Evolutionary conservation across 2,329 filamentous ascomycete genomes (phyloP), one percentile per base, ranked within the genome.

Genomic region (Exophiala mesophila): DNA sequence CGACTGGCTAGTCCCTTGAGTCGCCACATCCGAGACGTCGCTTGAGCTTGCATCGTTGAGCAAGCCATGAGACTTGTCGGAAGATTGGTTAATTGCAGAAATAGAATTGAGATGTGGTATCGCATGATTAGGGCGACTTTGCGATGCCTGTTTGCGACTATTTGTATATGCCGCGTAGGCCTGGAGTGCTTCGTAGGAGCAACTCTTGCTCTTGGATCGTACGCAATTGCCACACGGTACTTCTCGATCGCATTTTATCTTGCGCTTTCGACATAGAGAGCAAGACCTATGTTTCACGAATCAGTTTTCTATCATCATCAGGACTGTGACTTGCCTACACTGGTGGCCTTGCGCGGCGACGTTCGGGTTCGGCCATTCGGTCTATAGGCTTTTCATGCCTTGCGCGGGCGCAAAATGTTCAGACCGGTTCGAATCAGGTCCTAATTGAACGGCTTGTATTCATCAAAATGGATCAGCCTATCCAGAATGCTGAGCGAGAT

Each of bases 251-350:
- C 90, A 97, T 77, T 95, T 95, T 64, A 92, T 77, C 57, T 96
- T 96, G 70, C 89, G 81, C 57, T 88, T 85, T 60, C 89, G 77
- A 65, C 89, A 96, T 23, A 89, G 86, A 53, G 83, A 85, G 63
- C 89, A 96, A 58, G 88, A 95, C 34, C 96, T 72, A 32, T 89
- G 89, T 10, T 95, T 83, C n/a, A n/a, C n/a, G n/a, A n/a, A n/a
- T n/a, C n/a, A n/a, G n/a, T n/a, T n/a, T n/a, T n/a, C n/a, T n/a
- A n/a, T n/a, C n/a, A n/a, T n/a, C n/a, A n/a, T n/a, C n/a, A n/a
- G n/a, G n/a, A n/a, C n/a, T n/a, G n/a, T n/a, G 26, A 13, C 26
- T 15, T 41, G 60, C 63, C 44, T 66, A 70, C 70, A 72, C 63
- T 47, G 61, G 60, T 33, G 67, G 67, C 38, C 71, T 58, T 57